Evolutionary conservation across 345 rosid genomes (phyloP).

Genomic region (Brassica napus): Da-Ae NC_063441.1:18936501-18937000

Average conservation of each 20-base stretch:
- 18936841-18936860: background rate
- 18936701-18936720: constrained; percentile 43
- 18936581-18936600: constrained; percentile 45
- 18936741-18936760: constrained; percentile 48
- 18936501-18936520: no score
- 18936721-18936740: constrained; percentile 52
- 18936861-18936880: background rate
- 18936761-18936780: constrained; percentile 40
- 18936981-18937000: constrained; percentile 33
- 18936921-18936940: constrained; percentile 6
- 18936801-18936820: constrained; percentile 33
- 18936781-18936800: constrained; percentile 50
- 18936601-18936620: constrained; percentile 39
- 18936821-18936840: background rate
- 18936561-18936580: no score
- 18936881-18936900: no score
- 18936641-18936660: constrained; percentile 43
- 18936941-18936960: background rate
- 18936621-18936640: constrained; percentile 48
- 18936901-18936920: background rate
- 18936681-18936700: constrained; percentile 49
- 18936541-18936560: no score
- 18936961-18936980: constrained; percentile 56
- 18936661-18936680: constrained; percentile 47
- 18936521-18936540: no score